Evolutionary conservation across 352 stramenopile species (phyloP).

Genomic region (Globisporangium abappressorium): DNA sequence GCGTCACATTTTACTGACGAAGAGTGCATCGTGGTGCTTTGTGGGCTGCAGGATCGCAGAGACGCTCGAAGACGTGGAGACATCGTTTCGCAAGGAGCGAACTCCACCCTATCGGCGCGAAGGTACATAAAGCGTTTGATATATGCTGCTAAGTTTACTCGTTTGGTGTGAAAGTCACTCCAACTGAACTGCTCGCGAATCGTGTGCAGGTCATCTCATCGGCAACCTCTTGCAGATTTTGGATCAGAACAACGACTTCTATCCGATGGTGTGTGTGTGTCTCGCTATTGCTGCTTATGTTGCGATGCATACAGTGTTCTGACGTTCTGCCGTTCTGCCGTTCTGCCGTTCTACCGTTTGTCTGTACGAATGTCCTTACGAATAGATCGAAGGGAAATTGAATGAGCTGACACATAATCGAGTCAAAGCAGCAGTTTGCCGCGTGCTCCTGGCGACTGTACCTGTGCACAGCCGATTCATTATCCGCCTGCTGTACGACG

Average conservation of each 20-base stretch:
- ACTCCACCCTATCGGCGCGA: constrained; percentile 71
- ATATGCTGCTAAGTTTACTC: no score
- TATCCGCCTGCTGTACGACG: constrained; percentile 71
- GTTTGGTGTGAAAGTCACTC: background rate
- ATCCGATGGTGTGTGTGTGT: constrained; percentile 49
- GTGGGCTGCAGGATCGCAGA: constrained; percentile 55
- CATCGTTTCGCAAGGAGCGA: constrained; percentile 70
- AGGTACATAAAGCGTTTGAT: constrained; percentile 27
- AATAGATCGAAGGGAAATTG: constrained; percentile 65
- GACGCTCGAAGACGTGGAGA: constrained; percentile 73
- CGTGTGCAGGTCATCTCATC: constrained; percentile 60
- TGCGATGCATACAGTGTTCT: background rate
- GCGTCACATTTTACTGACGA: constrained; percentile 2
- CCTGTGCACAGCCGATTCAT: constrained; percentile 74
- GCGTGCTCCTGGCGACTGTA: constrained; percentile 69
- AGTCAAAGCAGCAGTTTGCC: constrained; percentile 68
- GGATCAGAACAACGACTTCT: constrained; percentile 84
- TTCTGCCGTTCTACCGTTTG: background rate
- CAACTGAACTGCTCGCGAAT: background rate
- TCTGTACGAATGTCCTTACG: no score
- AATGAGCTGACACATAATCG: constrained; percentile 50
- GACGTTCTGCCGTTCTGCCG: background rate
- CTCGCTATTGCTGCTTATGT: background rate
- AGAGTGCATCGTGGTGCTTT: background rate
- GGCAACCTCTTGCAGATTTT: constrained; percentile 72